A percentile compares a stretch with the other conserved stretches of the same genome.
Conservation (phyloP, 345 rosid species). For the Pugionium cornutum region DNA sequence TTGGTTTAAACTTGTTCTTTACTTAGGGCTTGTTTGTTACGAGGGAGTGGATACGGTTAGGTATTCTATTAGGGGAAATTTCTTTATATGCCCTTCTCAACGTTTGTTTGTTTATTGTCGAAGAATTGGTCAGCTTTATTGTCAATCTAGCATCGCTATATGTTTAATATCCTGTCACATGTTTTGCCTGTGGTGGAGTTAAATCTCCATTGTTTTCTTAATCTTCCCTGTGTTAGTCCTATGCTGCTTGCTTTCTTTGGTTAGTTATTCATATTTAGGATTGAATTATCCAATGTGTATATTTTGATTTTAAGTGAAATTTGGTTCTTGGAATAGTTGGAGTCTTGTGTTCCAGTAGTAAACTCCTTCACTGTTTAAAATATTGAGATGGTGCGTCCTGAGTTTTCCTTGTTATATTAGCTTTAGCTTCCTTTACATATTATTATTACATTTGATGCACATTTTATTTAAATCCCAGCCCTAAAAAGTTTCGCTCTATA, state of each 20-base stretch:
- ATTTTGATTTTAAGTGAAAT: background rate
- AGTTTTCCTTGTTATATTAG: background rate
- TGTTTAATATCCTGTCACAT: constrained; percentile 15
- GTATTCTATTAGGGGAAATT: background rate
- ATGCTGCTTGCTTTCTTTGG: background rate
- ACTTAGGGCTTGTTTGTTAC: background rate
- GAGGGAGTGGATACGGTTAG: background rate
- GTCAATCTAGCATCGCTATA: background rate
- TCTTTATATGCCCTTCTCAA: background rate
- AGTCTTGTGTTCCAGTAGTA: background rate
- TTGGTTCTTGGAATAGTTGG: constrained; percentile 2
- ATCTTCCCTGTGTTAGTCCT: background rate
- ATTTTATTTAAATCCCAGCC: background rate
- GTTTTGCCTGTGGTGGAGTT: background rate
- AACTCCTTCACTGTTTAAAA: background rate
- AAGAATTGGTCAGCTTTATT: background rate
- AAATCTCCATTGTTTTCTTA: background rate
- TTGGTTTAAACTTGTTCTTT: constrained; percentile 3
- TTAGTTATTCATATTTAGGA: background rate
- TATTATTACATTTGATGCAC: background rate
- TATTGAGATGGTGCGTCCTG: background rate
- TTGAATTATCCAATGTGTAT: background rate
- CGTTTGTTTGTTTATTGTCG: background rate
- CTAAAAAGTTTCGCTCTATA: constrained; percentile 23
- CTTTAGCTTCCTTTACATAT: constrained; percentile 2